These are phyloP conservation scores for Crucibulum laeve DNA, from an alignment of 768 basidiomycete genomes.

Conservation along the genomic window DNA sequence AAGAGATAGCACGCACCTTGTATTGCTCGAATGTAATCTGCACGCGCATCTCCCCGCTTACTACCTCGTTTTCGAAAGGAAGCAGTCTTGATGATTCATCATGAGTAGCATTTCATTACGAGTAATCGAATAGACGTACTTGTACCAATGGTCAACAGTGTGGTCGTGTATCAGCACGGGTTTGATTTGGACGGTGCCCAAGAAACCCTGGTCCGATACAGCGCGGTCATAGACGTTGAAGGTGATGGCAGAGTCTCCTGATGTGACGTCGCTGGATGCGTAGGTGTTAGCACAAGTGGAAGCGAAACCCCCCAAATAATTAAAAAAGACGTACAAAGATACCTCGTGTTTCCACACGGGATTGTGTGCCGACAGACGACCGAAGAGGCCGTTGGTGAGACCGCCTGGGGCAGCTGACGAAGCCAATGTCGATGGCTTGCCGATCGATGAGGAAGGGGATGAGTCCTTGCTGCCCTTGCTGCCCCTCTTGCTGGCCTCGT, in stretches of 20 bases:
- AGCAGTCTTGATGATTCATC: conserved; percentile 46
- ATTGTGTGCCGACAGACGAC: conserved; percentile 71
- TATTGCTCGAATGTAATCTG: conserved; percentile 92
- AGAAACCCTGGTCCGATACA: conserved; percentile 80
- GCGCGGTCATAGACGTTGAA: conserved; percentile 90
- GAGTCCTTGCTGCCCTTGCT: conserved; percentile 40
- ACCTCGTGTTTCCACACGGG: conserved; percentile 99
- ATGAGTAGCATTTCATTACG: too few relatives aligned
- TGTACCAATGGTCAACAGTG: conserved; percentile 96
- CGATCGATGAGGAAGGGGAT: conserved; percentile 24
- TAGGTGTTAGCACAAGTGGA: neutral
- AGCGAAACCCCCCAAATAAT: conserved; percentile 1
- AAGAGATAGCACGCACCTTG: conserved; percentile 53
- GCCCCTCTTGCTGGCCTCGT: conserved; percentile 27
- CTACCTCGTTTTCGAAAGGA: conserved; percentile 73
- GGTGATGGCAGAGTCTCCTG: conserved; percentile 75
- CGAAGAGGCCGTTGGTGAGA: conserved; percentile 47
- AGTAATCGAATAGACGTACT: conserved; percentile 52
- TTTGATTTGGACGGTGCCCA: conserved; percentile 89
- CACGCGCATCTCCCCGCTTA: conserved; percentile 91
- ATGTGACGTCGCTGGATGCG: conserved; percentile 82
- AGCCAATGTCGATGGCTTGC: conserved; percentile 20
- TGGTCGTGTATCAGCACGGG: conserved; percentile 90
- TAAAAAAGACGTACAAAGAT: conserved; percentile 71
- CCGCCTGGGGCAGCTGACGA: conserved; percentile 18